These are phyloP conservation scores for Botryosphaeria dothidea DNA, from an alignment of 2,329 filamentous ascomycete genomes.

Conservation along the genomic window DNA sequence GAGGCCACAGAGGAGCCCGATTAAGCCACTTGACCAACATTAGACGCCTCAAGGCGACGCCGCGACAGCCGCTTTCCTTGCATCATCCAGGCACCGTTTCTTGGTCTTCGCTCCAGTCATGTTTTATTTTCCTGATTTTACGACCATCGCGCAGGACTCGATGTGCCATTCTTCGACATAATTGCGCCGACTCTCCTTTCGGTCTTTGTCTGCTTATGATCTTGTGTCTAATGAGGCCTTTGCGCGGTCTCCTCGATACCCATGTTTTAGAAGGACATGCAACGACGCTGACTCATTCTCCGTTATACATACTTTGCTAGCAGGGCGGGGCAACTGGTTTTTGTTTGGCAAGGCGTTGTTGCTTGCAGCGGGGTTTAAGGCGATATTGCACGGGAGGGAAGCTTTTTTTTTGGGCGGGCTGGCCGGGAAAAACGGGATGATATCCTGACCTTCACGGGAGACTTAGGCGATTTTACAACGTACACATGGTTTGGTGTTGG, in stretches of 20 bases:
- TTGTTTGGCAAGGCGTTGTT: slow-evolving; percentile 13
- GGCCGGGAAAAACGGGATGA: slow-evolving; percentile 4
- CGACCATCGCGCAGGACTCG: slow-evolving; percentile 17
- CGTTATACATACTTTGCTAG: slow-evolving; percentile 18
- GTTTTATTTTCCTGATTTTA: not conserved
- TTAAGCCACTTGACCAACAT: slow-evolving; percentile 17
- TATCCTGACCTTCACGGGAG: not conserved
- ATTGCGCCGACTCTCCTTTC: slow-evolving; percentile 13
- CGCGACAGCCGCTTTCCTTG: not conserved
- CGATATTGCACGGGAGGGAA: not conserved
- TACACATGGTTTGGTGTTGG: slow-evolving; percentile 14
- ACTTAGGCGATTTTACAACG: not conserved
- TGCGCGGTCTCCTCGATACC: slow-evolving; percentile 18
- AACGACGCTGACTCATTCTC: slow-evolving; percentile 12
- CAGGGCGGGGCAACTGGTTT: slow-evolving; percentile 2
- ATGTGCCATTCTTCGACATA: slow-evolving; percentile 11
- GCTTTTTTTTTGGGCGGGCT: not conserved
- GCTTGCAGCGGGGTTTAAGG: slow-evolving; percentile 5
- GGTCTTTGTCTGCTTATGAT: slow-evolving; percentile 5
- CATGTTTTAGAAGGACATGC: slow-evolving; percentile 20
- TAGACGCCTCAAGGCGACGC: slow-evolving; percentile 1
- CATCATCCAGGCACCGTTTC: not conserved
- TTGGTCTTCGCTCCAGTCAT: not conserved
- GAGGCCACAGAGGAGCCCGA: slow-evolving; percentile 41
- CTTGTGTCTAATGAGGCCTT: slow-evolving; percentile 18